Percentiles rank a stretch among this genome's conserved stretches.
phyloP scores from a whole-genome alignment of 208 protist species.

The Crithidia brevicula region DNA sequence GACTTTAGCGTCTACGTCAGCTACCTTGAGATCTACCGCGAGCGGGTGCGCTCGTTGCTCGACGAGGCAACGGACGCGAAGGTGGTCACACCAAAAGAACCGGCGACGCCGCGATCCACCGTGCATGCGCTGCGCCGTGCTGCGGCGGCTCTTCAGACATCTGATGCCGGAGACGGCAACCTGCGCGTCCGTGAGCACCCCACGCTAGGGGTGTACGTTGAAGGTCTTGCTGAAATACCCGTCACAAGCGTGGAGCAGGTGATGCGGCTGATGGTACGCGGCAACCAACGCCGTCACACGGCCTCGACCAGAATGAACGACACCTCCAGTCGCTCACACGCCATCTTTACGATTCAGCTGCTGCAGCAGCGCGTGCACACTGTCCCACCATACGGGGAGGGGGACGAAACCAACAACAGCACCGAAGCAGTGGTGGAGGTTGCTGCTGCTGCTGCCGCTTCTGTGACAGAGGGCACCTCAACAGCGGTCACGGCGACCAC shows the following conservation, averaged over 20 bases:
- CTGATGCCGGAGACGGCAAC: conserved; percentile 24
- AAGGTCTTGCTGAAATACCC: conserved; percentile 71
- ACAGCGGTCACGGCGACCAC: conserved; percentile 36
- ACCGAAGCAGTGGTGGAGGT: not conserved
- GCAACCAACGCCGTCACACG: conserved; percentile 75
- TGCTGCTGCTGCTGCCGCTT: not conserved
- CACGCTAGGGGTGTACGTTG: conserved; percentile 77
- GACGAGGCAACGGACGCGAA: conserved; percentile 24
- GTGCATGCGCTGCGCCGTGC: conserved; percentile 18
- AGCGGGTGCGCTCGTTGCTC: conserved; percentile 87
- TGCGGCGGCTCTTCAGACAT: not conserved
- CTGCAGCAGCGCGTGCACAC: conserved; percentile 47
- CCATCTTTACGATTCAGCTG: conserved; percentile 94
- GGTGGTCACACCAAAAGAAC: not conserved
- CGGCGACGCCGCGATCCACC: conserved; percentile 8
- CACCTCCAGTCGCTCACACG: conserved; percentile 95
- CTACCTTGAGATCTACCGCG: conserved; percentile 93
- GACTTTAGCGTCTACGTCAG: conserved; percentile 78
- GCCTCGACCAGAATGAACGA: conserved; percentile 96
- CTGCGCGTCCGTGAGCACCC: conserved; percentile 83
- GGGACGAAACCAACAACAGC: not conserved
- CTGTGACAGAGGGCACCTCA: no score
- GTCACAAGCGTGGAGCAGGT: conserved; percentile 63
- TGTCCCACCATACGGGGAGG: not conserved
- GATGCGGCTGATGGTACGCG: conserved; percentile 68